Evolutionary conservation across 768 basidiomycete genomes (phyloP), one percentile per base, ranked within the genome.

Genomic region (Megacollybia marginata): DNA sequence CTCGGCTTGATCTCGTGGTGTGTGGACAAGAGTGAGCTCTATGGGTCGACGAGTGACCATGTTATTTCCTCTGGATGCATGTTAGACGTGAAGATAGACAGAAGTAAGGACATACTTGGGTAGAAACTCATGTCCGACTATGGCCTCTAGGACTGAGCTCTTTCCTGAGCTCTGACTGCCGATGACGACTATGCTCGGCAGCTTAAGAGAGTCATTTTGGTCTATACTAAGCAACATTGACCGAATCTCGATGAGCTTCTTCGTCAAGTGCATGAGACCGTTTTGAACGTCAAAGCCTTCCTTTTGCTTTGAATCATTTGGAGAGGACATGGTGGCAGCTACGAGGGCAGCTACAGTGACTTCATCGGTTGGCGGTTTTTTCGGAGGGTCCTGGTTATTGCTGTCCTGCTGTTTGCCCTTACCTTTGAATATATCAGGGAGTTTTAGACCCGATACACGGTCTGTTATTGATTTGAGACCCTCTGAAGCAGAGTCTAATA

Each of bases 1-100:
- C 63, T 96, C 94, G 36, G 70, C 75, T 18, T 79, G 71, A 5
- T 72, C 70, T 15, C 78, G 63, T 18, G 92, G 92, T 0, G 88
- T 95, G 61, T 99, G 92, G 51, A 98, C 85, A 44, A 99, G 83
- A 3, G 96, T 99, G 52, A 99, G 80, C 62, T 99, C 96, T 59
- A 99, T 97, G 1, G 96, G 96, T 48, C 96, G 85, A 1, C 96
- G 87, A 2, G 96, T 99, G 33, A 98, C 96, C 96, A 99, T 99
- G 66, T 98, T 98, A 66, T 92, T 87, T 49, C 96, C 96, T 69
- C 95, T 98, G 60, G 5, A 50, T 47, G n/a, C 9, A 31, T 40
- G 28, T 44, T 42, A 48, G 49, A 45, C 54, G 43, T 34, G 19
- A 34, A 35, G 19, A 15, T 18, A 48, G 35, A 31, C 40, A 34